Evolutionary conservation across 257 asterid species (phyloP).

Genomic region (Penstemon eatonii): DNA sequence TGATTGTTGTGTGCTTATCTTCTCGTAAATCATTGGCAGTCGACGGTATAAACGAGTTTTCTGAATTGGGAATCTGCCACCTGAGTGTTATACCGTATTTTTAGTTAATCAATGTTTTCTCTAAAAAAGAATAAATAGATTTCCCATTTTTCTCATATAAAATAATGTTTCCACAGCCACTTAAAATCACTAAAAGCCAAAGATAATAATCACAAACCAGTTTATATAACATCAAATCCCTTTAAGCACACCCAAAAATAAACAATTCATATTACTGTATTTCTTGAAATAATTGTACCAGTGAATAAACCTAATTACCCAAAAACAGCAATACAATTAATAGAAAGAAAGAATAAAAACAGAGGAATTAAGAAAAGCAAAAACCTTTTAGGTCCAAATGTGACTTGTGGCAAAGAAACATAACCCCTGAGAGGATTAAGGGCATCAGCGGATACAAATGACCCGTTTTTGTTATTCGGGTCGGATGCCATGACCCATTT

Average conservation of each 20-base stretch:
- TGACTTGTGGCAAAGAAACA: slow-evolving; percentile 82
- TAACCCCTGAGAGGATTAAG: slow-evolving; percentile 77
- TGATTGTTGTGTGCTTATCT: slow-evolving; percentile 52
- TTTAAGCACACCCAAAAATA: too few relatives aligned
- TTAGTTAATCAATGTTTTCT: slow-evolving; percentile 10
- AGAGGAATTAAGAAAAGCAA: neutral
- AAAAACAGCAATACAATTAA: neutral
- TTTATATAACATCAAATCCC: neutral
- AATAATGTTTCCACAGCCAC: neutral
- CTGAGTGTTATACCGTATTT: slow-evolving; percentile 37
- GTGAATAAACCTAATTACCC: too few relatives aligned
- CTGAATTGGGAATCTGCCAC: slow-evolving; percentile 81
- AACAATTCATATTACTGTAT: too few relatives aligned
- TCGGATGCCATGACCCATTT: slow-evolving; percentile 73
- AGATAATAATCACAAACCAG: slow-evolving; percentile 2
- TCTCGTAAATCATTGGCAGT: slow-evolving; percentile 80
- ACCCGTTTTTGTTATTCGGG: slow-evolving; percentile 16
- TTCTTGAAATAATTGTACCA: too few relatives aligned
- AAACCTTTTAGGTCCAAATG: slow-evolving; percentile 85
- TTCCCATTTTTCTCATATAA: neutral
- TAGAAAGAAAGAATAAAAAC: neutral
- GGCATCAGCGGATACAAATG: slow-evolving; percentile 56
- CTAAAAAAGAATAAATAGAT: slow-evolving; percentile 2
- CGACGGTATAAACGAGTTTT: slow-evolving; percentile 62
- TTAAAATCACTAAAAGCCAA: neutral